Evolutionary conservation across 1,139 yeast genomes (phyloP), one percentile per base, ranked within the genome.

Genomic region (Meyerozyma elateridarum): DNA sequence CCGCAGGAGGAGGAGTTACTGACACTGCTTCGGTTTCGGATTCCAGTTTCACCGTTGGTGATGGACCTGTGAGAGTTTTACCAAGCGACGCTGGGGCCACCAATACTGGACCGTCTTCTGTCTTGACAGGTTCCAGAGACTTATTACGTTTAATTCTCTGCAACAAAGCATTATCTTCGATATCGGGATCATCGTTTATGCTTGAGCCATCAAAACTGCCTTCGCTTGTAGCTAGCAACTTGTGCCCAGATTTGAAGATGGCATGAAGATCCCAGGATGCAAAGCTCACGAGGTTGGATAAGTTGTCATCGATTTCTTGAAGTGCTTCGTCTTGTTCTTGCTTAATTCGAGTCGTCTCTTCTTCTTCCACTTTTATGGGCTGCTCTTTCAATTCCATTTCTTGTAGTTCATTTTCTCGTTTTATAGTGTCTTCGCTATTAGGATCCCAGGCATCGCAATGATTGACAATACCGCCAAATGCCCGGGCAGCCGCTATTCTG

Each of bases 401-500:
- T 11, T 37, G 36, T 6, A 4, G n/a, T 27, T 49, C 57, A 22
- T 45, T 57, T 24, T 56, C 53, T 36, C 54, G 61, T 34, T 64
- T 68, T 29, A 65, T 51, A 37, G 59, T 59, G 24, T 26, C 25
- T 15, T 25, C 11, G 15, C 17, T 7, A 9, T 85, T 84, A 2
- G 98, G 98, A 49, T 87, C 87, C 97, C 97, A 93, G 24, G 69
- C 49, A 1, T 74, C 72, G 0, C 91, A 79, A 53, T 87, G 81
- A 34, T 78, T 74, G 6, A 88, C 93, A 22, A 93, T 88, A 3
- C 95, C 95, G 9, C 97, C 97, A 48, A 93, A 76, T 0, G 98
- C 98, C 38, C 89, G 65, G 1, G 97, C 96, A 1, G 98, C 95
- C 1, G 97, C 79, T 2, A 85, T 81, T 56, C 99, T 74, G 0